Conservation (phyloP, 345 rosid genomes). For the Conringia planisiliqua region DNA sequence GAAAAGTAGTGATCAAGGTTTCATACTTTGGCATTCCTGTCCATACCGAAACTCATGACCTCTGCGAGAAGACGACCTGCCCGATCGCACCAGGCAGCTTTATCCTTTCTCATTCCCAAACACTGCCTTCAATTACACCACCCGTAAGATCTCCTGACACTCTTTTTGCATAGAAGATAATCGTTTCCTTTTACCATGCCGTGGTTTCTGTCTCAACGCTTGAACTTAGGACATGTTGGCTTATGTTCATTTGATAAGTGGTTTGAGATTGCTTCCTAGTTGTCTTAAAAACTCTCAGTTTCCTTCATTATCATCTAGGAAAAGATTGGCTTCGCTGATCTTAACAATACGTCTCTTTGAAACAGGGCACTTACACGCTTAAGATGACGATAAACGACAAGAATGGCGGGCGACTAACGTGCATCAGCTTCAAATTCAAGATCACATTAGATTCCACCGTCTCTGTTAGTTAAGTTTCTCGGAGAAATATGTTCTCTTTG, state of each 20-base stretch:
- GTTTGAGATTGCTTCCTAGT: not conserved
- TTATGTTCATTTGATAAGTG: not conserved
- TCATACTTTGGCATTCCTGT: slow-evolving; percentile 44
- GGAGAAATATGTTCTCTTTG: not conserved
- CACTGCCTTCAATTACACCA: slow-evolving; percentile 53
- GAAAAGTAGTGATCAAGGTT: slow-evolving; percentile 52
- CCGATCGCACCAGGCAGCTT: slow-evolving; percentile 52
- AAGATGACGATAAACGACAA: slow-evolving; percentile 50
- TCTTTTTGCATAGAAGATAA: not conserved
- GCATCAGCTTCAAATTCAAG: slow-evolving; percentile 55
- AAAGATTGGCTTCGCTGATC: not conserved
- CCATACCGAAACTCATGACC: slow-evolving; percentile 51
- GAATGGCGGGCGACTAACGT: slow-evolving; percentile 40
- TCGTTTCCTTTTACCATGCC: not conserved
- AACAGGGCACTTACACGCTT: slow-evolving; percentile 62
- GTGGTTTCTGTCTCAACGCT: not conserved
- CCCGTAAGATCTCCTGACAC: slow-evolving; percentile 41
- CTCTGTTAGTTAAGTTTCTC: slow-evolving; percentile 13
- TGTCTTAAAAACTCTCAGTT: not conserved
- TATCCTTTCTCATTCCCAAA: slow-evolving; percentile 62
- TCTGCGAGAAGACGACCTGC: slow-evolving; percentile 57
- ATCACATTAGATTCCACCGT: slow-evolving; percentile 5
- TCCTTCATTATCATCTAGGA: not conserved
- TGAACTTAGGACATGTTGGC: not conserved
- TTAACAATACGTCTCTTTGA: not conserved